Evolutionary conservation across 2,329 filamentous ascomycete species (phyloP).

Genomic region (Ophiocordyceps australis): DNA sequence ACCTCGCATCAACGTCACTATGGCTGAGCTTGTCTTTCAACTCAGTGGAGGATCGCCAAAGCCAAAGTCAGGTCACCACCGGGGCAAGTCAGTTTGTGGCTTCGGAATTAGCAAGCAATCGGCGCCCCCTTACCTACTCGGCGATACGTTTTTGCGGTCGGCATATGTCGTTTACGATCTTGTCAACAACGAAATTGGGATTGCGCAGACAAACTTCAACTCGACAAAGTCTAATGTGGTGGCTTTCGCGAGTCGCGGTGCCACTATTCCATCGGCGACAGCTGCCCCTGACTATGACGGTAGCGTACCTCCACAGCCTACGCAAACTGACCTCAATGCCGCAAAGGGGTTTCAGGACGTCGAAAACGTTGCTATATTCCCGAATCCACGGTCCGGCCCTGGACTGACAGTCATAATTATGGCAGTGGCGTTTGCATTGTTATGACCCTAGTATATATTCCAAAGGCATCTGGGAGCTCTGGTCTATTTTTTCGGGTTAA

Average conservation of each 20-base stretch:
- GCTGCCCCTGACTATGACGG: constrained; percentile 19
- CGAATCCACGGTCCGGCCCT: constrained; percentile 3
- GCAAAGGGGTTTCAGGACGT: constrained; percentile 12
- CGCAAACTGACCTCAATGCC: constrained; percentile 8
- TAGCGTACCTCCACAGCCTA: constrained; percentile 5
- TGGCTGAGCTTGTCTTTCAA: constrained; percentile 37
- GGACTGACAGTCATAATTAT: constrained; percentile 5
- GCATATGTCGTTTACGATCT: constrained; percentile 44
- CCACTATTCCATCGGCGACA: constrained; percentile 30
- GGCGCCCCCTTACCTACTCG: constrained; percentile 25
- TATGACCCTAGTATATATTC: too few species aligned
- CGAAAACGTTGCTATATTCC: constrained; percentile 5
- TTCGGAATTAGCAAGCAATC: constrained; percentile 38
- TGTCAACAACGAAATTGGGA: constrained; percentile 34
- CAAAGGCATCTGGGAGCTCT: too few species aligned
- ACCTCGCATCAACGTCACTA: constrained; percentile 28
- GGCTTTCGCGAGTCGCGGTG: constrained; percentile 28
- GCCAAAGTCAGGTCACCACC: constrained; percentile 21
- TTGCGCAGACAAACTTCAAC: constrained; percentile 38
- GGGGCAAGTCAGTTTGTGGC: constrained; percentile 27
- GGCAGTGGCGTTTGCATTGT: constrained; percentile 6
- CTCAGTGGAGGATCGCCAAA: constrained; percentile 14
- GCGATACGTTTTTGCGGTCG: constrained; percentile 39
- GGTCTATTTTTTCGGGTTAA: too few species aligned
- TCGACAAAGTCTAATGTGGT: constrained; percentile 29